Evolutionary conservation across 1,284 basidiomycete genomes (phyloP), one percentile per base, ranked within the genome.

Genomic region (Exobasidium rhododendri): DNA sequence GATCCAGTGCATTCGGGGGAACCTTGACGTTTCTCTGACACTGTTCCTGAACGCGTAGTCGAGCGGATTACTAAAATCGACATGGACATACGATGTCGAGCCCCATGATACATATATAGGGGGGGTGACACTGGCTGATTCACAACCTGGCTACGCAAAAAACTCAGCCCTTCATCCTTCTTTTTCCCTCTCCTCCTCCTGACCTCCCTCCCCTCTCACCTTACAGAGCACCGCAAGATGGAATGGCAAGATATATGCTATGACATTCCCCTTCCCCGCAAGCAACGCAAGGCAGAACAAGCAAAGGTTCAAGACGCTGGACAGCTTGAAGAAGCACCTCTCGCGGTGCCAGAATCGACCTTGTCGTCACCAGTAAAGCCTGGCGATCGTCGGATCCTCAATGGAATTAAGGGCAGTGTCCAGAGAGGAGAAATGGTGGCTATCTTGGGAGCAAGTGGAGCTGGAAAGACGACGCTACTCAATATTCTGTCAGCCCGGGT

Each of bases 381-480:
- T 35, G 53, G 61, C 17, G 52, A 66, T 65, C 20, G 61, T 31
- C 46, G 65, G 61, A 46, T 68, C 60, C 30, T 56, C 56, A n/a
- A 61, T 62, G 47, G 61, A 58, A 11, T 75, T 63, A 26, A 31
- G 7, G 66, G 67, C n/a, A 49, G 44, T 26, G 56, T 65, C 10
- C 44, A 58, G 26, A 66, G 58, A 17, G 50, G 71, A 20, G 68
- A 70, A 31, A 53, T 70, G 51, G 46, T 70, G 29, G 61, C 51
- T 24, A 62, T 56, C 52, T 22, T 67, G 17, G 56, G 59, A 22
- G 58, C 58, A 52, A 90, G 11, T 29, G 63, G 63, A 29, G 62
- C 63, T 26, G 63, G 63, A n/a, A 65, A 65, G 61, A 65, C 62
- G 2, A 65, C 63, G 4, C 29, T 63, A 20, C 40, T 63, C 2